Percentiles rank a stretch among this genome's conserved stretches.
These are phyloP conservation scores for Anacardium occidentale DNA, from an alignment of 345 rosid species.

Conservation along the genomic window DNA sequence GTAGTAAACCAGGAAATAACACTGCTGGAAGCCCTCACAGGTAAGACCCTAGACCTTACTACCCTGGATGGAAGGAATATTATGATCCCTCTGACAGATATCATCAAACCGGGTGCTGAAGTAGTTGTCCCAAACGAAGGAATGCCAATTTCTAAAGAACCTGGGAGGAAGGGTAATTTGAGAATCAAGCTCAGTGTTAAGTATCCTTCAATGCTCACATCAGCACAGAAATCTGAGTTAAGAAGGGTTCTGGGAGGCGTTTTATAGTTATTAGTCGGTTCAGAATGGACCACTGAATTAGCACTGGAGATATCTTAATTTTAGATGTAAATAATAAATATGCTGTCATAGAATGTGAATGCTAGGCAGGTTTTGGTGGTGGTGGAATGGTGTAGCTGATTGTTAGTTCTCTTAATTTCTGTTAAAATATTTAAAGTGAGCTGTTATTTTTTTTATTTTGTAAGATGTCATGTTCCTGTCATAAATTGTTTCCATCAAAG, in stretches of 20 bases:
- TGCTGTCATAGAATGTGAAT: slow-evolving; percentile 26
- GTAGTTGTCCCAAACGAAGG: slow-evolving; percentile 80
- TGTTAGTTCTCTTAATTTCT: neutral
- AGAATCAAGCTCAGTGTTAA: slow-evolving; percentile 75
- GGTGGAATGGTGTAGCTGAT: slow-evolving; percentile 5
- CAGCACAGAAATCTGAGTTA: slow-evolving; percentile 78
- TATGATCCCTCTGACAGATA: slow-evolving; percentile 64
- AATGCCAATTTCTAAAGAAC: slow-evolving; percentile 86
- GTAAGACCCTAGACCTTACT: slow-evolving; percentile 59
- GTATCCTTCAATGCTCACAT: slow-evolving; percentile 73
- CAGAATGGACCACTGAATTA: slow-evolving; percentile 16
- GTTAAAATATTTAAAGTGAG: too few relatives aligned
- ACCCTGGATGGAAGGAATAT: slow-evolving; percentile 77
- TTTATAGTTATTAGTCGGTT: slow-evolving; percentile 32
- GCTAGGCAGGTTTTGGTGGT: slow-evolving; percentile 21
- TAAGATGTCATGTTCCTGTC: too few relatives aligned
- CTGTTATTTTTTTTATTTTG: too few relatives aligned
- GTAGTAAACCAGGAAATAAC: slow-evolving; percentile 67
- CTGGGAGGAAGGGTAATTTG: slow-evolving; percentile 79
- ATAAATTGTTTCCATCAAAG: too few relatives aligned
- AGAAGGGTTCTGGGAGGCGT: slow-evolving; percentile 73
- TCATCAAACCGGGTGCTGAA: slow-evolving; percentile 76
- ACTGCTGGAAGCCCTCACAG: slow-evolving; percentile 85
- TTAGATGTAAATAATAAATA: slow-evolving; percentile 33
- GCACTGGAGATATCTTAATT: neutral